Conservation (phyloP, 2,329 filamentous ascomycete genomes). For the Ceratocystis colombiana region DNA sequence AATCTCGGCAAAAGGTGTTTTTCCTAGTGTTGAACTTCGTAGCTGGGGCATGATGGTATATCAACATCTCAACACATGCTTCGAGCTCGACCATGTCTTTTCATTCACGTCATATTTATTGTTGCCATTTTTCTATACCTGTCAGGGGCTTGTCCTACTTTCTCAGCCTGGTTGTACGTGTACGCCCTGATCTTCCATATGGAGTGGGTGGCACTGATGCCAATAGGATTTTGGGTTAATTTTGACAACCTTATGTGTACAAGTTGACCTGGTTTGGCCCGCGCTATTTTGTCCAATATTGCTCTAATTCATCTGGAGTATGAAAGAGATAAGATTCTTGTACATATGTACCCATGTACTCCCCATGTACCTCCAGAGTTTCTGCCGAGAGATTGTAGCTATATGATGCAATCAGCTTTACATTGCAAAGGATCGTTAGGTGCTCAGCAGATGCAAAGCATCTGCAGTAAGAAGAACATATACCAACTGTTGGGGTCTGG, state of each 20-base stretch:
- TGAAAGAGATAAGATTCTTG: not conserved
- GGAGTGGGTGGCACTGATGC: not conserved
- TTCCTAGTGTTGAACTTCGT: not conserved
- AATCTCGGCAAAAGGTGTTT: too few species aligned
- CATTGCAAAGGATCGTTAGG: too few species aligned
- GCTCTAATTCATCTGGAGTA: not conserved
- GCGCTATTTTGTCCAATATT: not conserved
- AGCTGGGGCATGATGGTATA: too few species aligned
- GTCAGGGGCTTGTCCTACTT: not conserved
- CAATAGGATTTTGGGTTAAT: constrained; percentile 12
- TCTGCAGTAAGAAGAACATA: too few species aligned
- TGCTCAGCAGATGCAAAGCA: too few species aligned
- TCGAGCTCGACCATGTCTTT: not conserved
- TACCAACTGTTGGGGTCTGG: too few species aligned
- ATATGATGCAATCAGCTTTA: not conserved
- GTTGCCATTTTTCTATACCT: not conserved
- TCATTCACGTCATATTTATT: not conserved
- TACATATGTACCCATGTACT: not conserved
- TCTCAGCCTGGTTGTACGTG: not conserved
- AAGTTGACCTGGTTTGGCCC: not conserved
- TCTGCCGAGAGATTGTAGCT: not conserved
- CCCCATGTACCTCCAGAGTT: not conserved
- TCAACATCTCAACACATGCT: too few species aligned
- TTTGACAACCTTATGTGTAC: not conserved
- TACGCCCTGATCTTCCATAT: not conserved